Percentiles rank a stretch among this genome's conserved stretches.
Evolutionary conservation across 805 yeast genomes (phyloP).

Genomic region (Brettanomyces anomalus): DNA sequence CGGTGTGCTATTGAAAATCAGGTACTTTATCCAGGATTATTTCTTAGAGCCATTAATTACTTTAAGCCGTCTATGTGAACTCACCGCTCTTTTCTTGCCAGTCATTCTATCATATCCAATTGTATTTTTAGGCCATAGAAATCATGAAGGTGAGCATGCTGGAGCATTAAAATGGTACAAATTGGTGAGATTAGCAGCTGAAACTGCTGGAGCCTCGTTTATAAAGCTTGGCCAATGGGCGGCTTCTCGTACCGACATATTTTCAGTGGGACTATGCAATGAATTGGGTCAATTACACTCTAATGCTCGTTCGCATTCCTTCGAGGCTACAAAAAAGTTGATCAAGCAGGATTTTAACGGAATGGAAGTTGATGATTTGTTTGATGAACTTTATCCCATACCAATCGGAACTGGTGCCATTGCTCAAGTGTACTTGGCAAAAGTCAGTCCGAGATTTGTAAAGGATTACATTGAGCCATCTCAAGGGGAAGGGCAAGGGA

Average conservation of each 20-base stretch:
- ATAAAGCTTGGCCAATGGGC: conserved; percentile 98
- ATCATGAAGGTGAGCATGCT: conserved; percentile 32
- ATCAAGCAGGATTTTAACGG: conserved; percentile 52
- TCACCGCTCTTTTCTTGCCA: conserved; percentile 62
- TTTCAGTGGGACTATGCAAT: conserved; percentile 68
- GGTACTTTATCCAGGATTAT: conserved; percentile 41
- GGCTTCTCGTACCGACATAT: conserved; percentile 90
- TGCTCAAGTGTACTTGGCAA: conserved; percentile 87
- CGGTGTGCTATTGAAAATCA: conserved; percentile 30
- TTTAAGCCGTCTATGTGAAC: conserved; percentile 56
- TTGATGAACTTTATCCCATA: conserved; percentile 61
- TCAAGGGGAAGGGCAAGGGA: conserved; percentile 9
- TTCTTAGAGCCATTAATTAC: conserved; percentile 65
- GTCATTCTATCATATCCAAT: conserved; percentile 59
- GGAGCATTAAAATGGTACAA: conserved; percentile 71
- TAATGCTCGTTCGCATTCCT: conserved; percentile 66
- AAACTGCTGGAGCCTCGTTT: conserved; percentile 87
- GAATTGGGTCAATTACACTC: conserved; percentile 76
- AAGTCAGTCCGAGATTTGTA: conserved; percentile 37
- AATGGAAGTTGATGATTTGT: conserved; percentile 54
- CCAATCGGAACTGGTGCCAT: conserved; percentile 98
- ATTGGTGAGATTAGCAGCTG: conserved; percentile 56
- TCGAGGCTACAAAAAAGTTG: conserved; percentile 48
- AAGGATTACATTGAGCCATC: not conserved
- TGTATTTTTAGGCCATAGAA: conserved; percentile 40